Evolutionary conservation across 331 rosid species (phyloP).

Genomic region (Quercus lobata): DNA sequence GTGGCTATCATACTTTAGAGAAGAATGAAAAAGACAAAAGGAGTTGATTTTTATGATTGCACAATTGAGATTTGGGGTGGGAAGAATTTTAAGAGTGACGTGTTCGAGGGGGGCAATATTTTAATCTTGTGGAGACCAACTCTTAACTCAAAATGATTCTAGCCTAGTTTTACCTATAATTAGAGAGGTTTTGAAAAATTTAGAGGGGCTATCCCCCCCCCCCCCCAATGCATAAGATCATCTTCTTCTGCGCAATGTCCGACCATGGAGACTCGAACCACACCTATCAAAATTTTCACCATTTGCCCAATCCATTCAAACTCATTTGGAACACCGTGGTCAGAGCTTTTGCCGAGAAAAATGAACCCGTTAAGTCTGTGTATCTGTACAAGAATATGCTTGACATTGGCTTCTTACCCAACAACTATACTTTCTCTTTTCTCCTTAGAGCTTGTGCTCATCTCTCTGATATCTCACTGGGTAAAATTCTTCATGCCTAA

Average conservation of each 20-base stretch:
- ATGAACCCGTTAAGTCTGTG: constrained; percentile 21
- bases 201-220: too few relatives aligned
- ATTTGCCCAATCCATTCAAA: constrained; percentile 27
- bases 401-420: constrained; percentile 28
- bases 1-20: too few relatives aligned
- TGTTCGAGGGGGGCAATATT: too few relatives aligned
- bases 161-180: too few relatives aligned
- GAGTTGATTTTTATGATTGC: too few relatives aligned
- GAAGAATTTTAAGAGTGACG: too few relatives aligned
- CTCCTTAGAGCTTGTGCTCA: constrained; percentile 32
- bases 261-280: constrained; percentile 20
- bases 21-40: too few relatives aligned
- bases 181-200: too few relatives aligned
- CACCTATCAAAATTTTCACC: constrained; percentile 29
- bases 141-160: too few relatives aligned
- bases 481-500: constrained; percentile 31
- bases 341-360: constrained; percentile 31
- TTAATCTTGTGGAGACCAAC: too few relatives aligned
- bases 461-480: constrained; percentile 26
- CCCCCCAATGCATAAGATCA: background rate
- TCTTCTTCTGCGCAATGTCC: constrained; percentile 23
- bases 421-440: constrained; percentile 46
- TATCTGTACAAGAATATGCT: constrained; percentile 36
- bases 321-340: constrained; percentile 44
- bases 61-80: too few relatives aligned